Evolutionary conservation across 2,329 filamentous ascomycete genomes (phyloP).

Genomic region (Xylaria sp.): DNA sequence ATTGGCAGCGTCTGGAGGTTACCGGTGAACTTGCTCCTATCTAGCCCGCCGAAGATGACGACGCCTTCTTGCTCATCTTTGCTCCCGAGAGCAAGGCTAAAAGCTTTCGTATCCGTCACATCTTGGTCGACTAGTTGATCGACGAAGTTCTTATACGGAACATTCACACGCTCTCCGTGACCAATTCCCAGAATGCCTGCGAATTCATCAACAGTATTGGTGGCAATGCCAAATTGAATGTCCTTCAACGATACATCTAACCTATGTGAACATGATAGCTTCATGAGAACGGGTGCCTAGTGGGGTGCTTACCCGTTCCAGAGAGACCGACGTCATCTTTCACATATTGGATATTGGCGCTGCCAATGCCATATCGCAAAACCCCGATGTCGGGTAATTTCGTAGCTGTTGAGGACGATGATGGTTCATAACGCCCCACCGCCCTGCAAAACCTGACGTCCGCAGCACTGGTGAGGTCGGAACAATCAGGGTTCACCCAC

Average conservation of each 20-base stretch:
- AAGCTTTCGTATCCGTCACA: slow-evolving; percentile 62
- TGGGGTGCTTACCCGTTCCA: slow-evolving; percentile 36
- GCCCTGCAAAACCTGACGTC: slow-evolving; percentile 50
- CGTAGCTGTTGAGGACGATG: slow-evolving; percentile 44
- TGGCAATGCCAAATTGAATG: slow-evolving; percentile 71
- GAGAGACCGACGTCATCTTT: slow-evolving; percentile 49
- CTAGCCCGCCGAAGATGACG: slow-evolving; percentile 69
- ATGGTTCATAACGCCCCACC: slow-evolving; percentile 48
- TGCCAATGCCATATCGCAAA: slow-evolving; percentile 55
- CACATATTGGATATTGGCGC: slow-evolving; percentile 54
- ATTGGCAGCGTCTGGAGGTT: slow-evolving; percentile 63
- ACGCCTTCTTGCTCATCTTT: slow-evolving; percentile 62
- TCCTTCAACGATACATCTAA: slow-evolving; percentile 45
- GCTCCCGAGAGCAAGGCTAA: slow-evolving; percentile 67
- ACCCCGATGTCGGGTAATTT: slow-evolving; percentile 41
- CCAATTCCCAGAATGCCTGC: slow-evolving; percentile 75
- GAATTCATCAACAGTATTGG: slow-evolving; percentile 49
- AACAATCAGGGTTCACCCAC: slow-evolving; percentile 65
- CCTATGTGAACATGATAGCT: slow-evolving; percentile 2
- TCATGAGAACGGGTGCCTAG: neutral
- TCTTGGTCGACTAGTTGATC: slow-evolving; percentile 54
- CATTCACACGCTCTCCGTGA: slow-evolving; percentile 56
- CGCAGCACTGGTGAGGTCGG: slow-evolving; percentile 42
- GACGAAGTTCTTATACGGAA: slow-evolving; percentile 53
- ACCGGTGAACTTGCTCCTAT: slow-evolving; percentile 66